These are phyloP conservation scores for Penicillium subrubescens DNA, from an alignment of 495 filamentous ascomycete genomes.

Conservation along the genomic window DNA sequence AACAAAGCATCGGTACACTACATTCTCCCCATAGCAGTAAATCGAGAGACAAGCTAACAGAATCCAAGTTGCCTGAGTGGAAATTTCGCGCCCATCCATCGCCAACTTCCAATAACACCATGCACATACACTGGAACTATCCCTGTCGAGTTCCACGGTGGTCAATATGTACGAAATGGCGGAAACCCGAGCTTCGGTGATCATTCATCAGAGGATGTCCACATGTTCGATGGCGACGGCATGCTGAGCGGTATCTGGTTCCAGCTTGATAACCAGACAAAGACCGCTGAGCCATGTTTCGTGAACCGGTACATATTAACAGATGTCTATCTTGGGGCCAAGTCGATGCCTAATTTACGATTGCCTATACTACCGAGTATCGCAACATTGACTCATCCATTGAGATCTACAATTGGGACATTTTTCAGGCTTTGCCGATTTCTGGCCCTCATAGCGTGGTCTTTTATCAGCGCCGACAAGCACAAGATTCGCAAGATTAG, in stretches of 20 bases:
- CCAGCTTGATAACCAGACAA: conserved; percentile 25
- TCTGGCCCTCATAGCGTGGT: conserved; percentile 44
- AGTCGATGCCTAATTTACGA: conserved; percentile 38
- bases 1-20: neutral
- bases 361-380: conserved; percentile 63
- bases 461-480: conserved; percentile 56
- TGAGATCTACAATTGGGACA: conserved; percentile 43
- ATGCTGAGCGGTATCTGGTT: conserved; percentile 69
- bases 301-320: conserved; percentile 67
- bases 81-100: conserved; percentile 64
- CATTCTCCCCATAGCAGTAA: neutral
- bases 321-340: conserved; percentile 57
- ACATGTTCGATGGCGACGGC: conserved; percentile 74
- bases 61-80: conserved; percentile 52
- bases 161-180: conserved; percentile 72
- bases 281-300: conserved; percentile 55
- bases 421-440: conserved; percentile 51
- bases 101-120: conserved; percentile 46
- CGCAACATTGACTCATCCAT: conserved; percentile 57
- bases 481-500: conserved; percentile 62
- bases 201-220: conserved; percentile 55
- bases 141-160: conserved; percentile 60
- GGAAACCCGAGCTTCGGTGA: conserved; percentile 62
- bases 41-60: conserved; percentile 32
- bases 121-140: conserved; percentile 56